These are phyloP conservation scores for Kazachstania viticola DNA, from an alignment of 805 yeast species.

Conservation along the genomic window DNA sequence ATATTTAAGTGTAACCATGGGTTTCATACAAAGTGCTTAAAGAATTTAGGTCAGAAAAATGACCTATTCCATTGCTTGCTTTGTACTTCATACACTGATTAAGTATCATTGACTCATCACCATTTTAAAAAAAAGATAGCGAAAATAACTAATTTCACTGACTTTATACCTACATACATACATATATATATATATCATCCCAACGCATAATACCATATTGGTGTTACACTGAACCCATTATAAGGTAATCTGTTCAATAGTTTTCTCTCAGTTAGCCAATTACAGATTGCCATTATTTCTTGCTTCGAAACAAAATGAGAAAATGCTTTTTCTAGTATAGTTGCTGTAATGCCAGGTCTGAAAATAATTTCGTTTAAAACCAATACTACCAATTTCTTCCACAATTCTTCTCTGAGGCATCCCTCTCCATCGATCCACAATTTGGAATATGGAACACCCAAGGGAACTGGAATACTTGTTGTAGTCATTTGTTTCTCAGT, in stretches of 20 bases:
- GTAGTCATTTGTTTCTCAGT: constrained; percentile 3
- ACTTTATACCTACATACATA: background rate
- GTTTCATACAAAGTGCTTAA: constrained; percentile 19
- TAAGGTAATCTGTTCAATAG: constrained; percentile 8
- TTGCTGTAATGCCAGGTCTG: constrained; percentile 41
- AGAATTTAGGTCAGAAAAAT: constrained; percentile 18
- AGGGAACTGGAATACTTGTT: constrained; percentile 35
- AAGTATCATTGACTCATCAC: background rate
- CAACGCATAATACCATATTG: constrained; percentile 18
- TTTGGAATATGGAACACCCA: constrained; percentile 49
- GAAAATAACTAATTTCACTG: no score
- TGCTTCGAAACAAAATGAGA: constrained; percentile 25
- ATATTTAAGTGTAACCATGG: constrained; percentile 24
- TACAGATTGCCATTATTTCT: constrained; percentile 30
- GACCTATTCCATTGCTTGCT: constrained; percentile 13
- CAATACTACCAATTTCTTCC: constrained; percentile 45
- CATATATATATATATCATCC: constrained; percentile 1
- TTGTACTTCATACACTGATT: constrained; percentile 6
- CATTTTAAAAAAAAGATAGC: no score
- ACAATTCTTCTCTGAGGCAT: constrained; percentile 42
- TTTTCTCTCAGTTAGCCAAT: constrained; percentile 35
- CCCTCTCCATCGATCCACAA: constrained; percentile 67
- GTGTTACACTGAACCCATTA: constrained; percentile 13
- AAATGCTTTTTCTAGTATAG: constrained; percentile 11
- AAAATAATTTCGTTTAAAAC: constrained; percentile 36